A percentile compares a stretch with the other conserved stretches of the same genome.
phyloP scores from a whole-genome alignment of 306 rosid genomes.

The Acacia melanoxylon region DNA sequence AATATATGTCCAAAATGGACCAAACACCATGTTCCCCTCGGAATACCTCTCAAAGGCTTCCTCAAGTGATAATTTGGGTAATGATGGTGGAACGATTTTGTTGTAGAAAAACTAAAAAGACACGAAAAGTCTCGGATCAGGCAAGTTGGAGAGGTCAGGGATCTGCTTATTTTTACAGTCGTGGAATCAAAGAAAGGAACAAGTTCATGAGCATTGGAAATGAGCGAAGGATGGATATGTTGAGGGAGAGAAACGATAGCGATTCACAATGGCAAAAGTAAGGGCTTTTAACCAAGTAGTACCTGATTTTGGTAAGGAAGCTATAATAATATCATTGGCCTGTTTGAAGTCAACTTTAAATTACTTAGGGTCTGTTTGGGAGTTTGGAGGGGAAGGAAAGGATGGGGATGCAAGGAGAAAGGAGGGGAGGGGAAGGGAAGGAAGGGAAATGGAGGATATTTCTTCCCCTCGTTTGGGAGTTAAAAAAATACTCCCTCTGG shows the following conservation, averaged over 20 bases:
- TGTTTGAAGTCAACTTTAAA: no score
- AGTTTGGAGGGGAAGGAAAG: no score
- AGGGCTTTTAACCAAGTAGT: constrained; percentile 57
- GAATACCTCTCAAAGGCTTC: constrained; percentile 49
- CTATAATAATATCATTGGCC: not conserved
- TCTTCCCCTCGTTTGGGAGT: no score
- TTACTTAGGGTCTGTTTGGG: no score
- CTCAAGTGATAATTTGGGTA: constrained; percentile 27
- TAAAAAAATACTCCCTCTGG: no score
- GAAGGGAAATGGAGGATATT: no score
- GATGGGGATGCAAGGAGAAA: no score
- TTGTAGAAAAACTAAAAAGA: constrained; percentile 43
- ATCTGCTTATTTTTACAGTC: not conserved
- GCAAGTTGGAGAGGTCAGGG: constrained; percentile 36
- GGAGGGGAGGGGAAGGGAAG: no score
- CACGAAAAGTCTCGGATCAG: constrained; percentile 43
- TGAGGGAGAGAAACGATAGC: not conserved
- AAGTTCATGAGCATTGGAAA: constrained; percentile 43
- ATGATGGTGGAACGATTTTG: constrained; percentile 14
- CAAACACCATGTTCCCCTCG: constrained; percentile 40
- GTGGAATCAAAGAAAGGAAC: constrained; percentile 44
- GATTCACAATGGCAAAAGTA: constrained; percentile 32
- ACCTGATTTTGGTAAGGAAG: constrained; percentile 41
- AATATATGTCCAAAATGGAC: constrained; percentile 48
- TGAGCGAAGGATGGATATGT: constrained; percentile 37